A percentile compares a stretch with the other conserved stretches of the same genome.
These are phyloP conservation scores for Cupressus sempervirens DNA, from an alignment of 75 land plant species.

Conservation along the genomic window DNA sequence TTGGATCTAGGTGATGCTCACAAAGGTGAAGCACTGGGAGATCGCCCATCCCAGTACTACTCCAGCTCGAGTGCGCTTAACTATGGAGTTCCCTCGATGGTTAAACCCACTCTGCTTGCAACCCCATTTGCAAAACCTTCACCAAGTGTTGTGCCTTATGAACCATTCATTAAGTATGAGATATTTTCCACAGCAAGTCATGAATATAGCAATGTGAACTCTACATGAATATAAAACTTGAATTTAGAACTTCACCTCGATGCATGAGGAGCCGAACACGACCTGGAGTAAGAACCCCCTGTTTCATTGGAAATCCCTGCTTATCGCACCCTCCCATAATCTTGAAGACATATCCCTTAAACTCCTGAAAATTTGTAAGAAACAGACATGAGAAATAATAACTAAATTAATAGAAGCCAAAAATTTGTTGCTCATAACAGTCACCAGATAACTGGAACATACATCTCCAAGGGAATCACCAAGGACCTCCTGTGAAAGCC, in stretches of 20 bases:
- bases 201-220: background rate
- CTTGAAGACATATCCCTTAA: conserved; percentile 83
- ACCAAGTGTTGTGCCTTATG: too few relatives aligned
- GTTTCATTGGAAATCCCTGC: conserved; percentile 88
- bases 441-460: background rate
- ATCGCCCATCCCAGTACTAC: too few relatives aligned
- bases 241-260: conserved; percentile 36
- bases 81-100: too few relatives aligned
- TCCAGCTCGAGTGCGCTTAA: too few relatives aligned
- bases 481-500: conserved; percentile 71
- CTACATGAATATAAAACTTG: background rate
- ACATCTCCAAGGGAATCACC: conserved; percentile 78
- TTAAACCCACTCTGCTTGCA: too few relatives aligned
- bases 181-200: too few relatives aligned
- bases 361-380: conserved; percentile 45
- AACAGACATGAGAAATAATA: background rate
- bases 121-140: too few relatives aligned
- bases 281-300: conserved; percentile 75
- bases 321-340: conserved; percentile 90
- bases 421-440: background rate
- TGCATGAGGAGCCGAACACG: conserved; percentile 66
- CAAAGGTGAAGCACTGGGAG: too few relatives aligned
- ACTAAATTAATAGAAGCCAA: background rate
- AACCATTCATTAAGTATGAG: too few relatives aligned
- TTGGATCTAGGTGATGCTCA: too few relatives aligned